Conservation (phyloP, 768 basidiomycete genomes). For the Brasilioporus rufonigricans region DNA sequence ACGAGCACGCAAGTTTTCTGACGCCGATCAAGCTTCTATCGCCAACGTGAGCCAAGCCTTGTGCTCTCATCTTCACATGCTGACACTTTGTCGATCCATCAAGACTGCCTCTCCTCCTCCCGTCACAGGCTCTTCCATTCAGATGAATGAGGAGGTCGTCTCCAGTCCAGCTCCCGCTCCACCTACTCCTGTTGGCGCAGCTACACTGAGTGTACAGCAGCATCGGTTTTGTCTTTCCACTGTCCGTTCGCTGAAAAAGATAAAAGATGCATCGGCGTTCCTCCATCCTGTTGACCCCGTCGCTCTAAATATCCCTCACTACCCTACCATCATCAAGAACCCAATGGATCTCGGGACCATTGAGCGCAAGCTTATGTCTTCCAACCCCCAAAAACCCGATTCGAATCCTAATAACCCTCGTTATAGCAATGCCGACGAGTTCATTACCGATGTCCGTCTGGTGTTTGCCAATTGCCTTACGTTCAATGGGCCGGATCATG, state of each 20-base stretch:
- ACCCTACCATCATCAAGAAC: conserved; percentile 77
- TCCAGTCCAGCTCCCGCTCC: conserved; percentile 16
- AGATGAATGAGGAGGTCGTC: conserved; percentile 27
- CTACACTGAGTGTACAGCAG: conserved; percentile 64
- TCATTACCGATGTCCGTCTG: conserved; percentile 79
- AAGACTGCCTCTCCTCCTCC: conserved; percentile 80
- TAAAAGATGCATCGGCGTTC: conserved; percentile 82
- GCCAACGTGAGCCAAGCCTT: conserved; percentile 62
- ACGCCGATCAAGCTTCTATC: conserved; percentile 71
- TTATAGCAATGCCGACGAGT: conserved; percentile 75
- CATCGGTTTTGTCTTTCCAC: conserved; percentile 77
- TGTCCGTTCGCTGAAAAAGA: conserved; percentile 79
- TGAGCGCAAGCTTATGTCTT: conserved; percentile 80
- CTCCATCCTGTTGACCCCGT: conserved; percentile 85
- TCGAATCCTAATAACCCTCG: conserved; percentile 68
- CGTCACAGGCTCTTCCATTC: conserved; percentile 42
- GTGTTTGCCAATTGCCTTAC: conserved; percentile 85
- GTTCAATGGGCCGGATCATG: conserved; percentile 93
- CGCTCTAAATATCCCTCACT: conserved; percentile 83
- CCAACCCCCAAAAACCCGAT: conserved; percentile 78
- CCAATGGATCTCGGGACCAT: conserved; percentile 96
- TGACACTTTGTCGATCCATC: conserved; percentile 38
- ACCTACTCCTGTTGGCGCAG: conserved; percentile 5
- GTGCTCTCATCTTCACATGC: conserved; percentile 51
- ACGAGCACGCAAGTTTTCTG: conserved; percentile 72